Evolutionary conservation across 129 eudicot genomes (phyloP), one percentile per base, ranked within the genome.

Genomic region (Artemisia argyi): DNA sequence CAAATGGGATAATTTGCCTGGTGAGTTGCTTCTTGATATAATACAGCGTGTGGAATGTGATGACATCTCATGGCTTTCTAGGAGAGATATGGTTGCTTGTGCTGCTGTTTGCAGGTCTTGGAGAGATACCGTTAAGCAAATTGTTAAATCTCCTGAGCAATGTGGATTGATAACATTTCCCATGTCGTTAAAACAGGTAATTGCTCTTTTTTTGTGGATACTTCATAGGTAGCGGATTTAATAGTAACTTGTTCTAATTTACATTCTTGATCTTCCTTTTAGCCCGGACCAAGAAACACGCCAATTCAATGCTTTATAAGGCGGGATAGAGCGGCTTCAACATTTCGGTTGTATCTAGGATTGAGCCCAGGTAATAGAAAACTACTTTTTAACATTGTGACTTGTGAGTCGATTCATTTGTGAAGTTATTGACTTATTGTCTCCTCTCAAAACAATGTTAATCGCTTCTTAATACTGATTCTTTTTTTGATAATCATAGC

Each of bases 131-230:
- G 55, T 81, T n/a, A 85, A 75, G 65, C 89, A 87, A 74, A 73
- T 87, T 56, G 71, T 85, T 32, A 83, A 75, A 73, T 85, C 94
- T 50, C 94, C 97, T 32, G 87, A 90, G 59, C 84, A 90, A 79
- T 90, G 97, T 60, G 89, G 97, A 51, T 75, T 87, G 79, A 56
- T 90, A 69, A 87, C 96, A 46, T 90, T 84, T 48, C 96, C 96
- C 49, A 71, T 78, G 69, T 87, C 97, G 9, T 48, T 90, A 22
- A 90, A 90, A 68, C 97, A 87, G 89, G 89, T 90, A 2, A 6
- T n/a, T 70, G 49, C 7, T 14, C 50, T 22, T 16, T 63, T 12
- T 28, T 13, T 24, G n/a, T 24, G 14, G 57, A 30, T 3, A 30
- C 20, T 62, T 22, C 14, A 19, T 19, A 39, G 46, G 46, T 5